Conservation (phyloP, 2,329 filamentous ascomycete species). For the Cephalotrichum gorgonifer region DNA sequence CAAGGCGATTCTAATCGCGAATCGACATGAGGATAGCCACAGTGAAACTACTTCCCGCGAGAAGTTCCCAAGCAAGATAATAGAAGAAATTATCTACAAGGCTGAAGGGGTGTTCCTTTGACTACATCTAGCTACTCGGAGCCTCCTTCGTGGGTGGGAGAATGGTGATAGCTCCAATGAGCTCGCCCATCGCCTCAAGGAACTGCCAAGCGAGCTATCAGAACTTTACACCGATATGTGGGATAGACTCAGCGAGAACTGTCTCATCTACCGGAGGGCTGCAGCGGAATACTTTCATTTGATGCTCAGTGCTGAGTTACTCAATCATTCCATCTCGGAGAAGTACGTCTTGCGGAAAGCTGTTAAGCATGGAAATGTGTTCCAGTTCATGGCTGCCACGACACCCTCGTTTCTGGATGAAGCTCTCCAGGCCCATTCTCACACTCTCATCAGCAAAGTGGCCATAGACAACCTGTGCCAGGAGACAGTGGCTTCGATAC, state of each 20-base stretch:
- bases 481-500: not conserved
- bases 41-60: not conserved
- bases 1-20: not conserved
- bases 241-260: not conserved
- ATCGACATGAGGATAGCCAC: no score
- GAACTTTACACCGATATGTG: not conserved
- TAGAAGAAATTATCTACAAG: not conserved
- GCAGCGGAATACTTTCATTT: not conserved
- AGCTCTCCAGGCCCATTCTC: not conserved
- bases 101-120: conserved; percentile 8
- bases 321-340: no score
- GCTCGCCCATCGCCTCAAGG: not conserved
- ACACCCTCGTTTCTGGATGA: not conserved
- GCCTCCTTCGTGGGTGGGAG: not conserved
- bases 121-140: not conserved
- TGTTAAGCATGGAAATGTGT: not conserved
- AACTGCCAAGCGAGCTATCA: not conserved
- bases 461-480: not conserved
- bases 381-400: not conserved
- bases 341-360: not conserved
- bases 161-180: not conserved
- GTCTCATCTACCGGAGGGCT: not conserved
- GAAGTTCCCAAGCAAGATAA: not conserved
- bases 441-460: no score
- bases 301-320: not conserved